Conservation (phyloP, 1,139 yeast species). For the Suhomyces kunorum region DNA sequence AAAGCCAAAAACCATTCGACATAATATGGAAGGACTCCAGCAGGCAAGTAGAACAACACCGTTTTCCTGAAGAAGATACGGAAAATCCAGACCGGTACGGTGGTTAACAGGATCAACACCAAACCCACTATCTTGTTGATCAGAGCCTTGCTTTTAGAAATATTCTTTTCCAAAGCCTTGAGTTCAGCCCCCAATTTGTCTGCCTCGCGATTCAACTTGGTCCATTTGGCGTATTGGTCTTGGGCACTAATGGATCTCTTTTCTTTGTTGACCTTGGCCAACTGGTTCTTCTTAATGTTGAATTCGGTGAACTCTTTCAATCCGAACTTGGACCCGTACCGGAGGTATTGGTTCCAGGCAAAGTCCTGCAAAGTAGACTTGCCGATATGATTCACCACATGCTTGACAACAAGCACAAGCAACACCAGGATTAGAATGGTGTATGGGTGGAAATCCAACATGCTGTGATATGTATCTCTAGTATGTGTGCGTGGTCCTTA, state of each 20-base stretch:
- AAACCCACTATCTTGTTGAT: slow-evolving; percentile 35
- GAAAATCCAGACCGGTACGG: slow-evolving; percentile 50
- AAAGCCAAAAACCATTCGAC: slow-evolving; percentile 60
- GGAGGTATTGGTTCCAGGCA: slow-evolving; percentile 45
- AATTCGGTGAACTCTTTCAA: slow-evolving; percentile 36
- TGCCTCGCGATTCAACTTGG: slow-evolving; percentile 75
- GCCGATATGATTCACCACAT: slow-evolving; percentile 35
- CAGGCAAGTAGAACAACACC: slow-evolving; percentile 63
- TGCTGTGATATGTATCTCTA: slow-evolving; percentile 2
- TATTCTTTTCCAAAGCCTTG: slow-evolving; percentile 38
- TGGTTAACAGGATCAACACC: slow-evolving; percentile 32
- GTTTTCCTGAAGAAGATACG: slow-evolving; percentile 59
- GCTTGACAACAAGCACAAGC: slow-evolving; percentile 34
- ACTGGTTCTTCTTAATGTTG: slow-evolving; percentile 44
- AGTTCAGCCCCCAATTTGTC: slow-evolving; percentile 61
- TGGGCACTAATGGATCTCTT: slow-evolving; percentile 76
- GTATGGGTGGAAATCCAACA: slow-evolving; percentile 35
- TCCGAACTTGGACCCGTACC: slow-evolving; percentile 35
- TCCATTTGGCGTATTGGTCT: slow-evolving; percentile 95
- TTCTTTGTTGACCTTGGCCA: slow-evolving; percentile 49
- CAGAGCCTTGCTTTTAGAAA: slow-evolving; percentile 38
- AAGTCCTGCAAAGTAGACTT: slow-evolving; percentile 35
- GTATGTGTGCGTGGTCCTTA: not conserved
- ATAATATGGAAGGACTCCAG: slow-evolving; percentile 55
- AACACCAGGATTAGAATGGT: slow-evolving; percentile 27